Conservation (phyloP, 2,329 filamentous ascomycete genomes). For the Pyrenophora tritici-repentis region DNA sequence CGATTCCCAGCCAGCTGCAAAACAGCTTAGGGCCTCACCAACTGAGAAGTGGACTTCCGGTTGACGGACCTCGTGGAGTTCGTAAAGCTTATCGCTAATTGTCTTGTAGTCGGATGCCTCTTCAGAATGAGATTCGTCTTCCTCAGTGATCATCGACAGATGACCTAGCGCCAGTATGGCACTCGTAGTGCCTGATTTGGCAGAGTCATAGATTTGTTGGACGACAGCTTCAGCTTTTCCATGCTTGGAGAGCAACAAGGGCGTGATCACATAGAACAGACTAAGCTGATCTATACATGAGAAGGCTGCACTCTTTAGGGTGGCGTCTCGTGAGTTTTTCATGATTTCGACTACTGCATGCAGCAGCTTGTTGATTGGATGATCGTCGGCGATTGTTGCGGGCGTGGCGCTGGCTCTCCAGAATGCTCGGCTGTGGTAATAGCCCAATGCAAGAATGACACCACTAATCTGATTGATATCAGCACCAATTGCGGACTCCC, state of each 20-base stretch:
- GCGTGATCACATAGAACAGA: conserved; percentile 61
- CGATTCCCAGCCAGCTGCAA: conserved; percentile 81
- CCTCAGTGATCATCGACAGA: conserved; percentile 66
- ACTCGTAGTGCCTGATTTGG: conserved; percentile 79
- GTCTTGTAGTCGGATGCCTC: conserved; percentile 51
- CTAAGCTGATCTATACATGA: conserved; percentile 65
- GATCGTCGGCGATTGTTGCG: conserved; percentile 33
- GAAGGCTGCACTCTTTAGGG: conserved; percentile 62
- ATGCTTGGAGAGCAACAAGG: conserved; percentile 41
- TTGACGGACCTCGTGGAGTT: conserved; percentile 81
- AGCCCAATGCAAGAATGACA: conserved; percentile 62
- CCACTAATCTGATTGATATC: conserved; percentile 65
- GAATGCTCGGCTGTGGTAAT: conserved; percentile 61
- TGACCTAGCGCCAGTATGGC: conserved; percentile 82
- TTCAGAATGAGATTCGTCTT: conserved; percentile 41
- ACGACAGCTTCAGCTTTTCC: conserved; percentile 57
- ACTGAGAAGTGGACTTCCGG: conserved; percentile 88
- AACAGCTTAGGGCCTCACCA: conserved; percentile 82
- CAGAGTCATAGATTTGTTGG: conserved; percentile 67
- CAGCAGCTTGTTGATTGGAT: conserved; percentile 51
- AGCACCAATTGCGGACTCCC: conserved; percentile 65
- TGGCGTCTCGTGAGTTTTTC: conserved; percentile 58
- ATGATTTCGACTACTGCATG: conserved; percentile 57
- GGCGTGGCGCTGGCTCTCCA: conserved; percentile 52
- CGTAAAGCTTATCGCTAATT: conserved; percentile 72